phyloP scores from a whole-genome alignment of 2,329 filamentous ascomycete species.

The Talaromyces funiculosus region DNA sequence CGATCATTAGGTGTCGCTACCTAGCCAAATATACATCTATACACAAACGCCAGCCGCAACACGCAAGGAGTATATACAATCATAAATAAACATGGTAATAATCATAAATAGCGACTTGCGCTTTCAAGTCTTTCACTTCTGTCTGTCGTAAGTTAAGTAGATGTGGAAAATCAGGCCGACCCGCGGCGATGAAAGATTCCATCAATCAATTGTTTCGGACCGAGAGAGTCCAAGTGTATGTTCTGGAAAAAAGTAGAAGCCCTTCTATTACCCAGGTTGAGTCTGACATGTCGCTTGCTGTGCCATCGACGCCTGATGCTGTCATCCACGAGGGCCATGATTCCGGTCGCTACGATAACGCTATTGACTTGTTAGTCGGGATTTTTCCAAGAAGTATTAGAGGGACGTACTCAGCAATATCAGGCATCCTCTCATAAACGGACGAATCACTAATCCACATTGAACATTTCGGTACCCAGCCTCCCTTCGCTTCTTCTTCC shows the following conservation, averaged over 20 bases:
- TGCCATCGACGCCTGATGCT: slow-evolving; percentile 78
- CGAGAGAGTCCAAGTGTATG: slow-evolving; percentile 52
- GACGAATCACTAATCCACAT: slow-evolving; percentile 80
- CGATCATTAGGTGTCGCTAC: not conserved
- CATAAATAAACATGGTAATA: not conserved
- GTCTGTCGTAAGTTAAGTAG: not conserved
- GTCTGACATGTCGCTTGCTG: slow-evolving; percentile 46
- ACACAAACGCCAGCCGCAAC: not conserved
- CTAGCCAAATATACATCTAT: not conserved
- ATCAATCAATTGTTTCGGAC: slow-evolving; percentile 57
- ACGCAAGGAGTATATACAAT: not conserved
- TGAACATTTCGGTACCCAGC: slow-evolving; percentile 84
- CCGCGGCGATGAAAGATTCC: slow-evolving; percentile 56
- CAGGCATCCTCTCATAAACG: slow-evolving; percentile 64
- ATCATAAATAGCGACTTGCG: not conserved
- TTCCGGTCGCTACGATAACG: slow-evolving; percentile 81
- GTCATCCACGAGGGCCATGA: slow-evolving; percentile 84
- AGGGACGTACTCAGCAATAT: slow-evolving; percentile 75
- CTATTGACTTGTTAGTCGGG: slow-evolving; percentile 40
- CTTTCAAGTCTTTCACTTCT: not conserved
- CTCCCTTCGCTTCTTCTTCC: slow-evolving; percentile 70
- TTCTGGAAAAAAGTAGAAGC: slow-evolving; percentile 44
- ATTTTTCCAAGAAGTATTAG: not conserved
- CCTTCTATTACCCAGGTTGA: slow-evolving; percentile 47
- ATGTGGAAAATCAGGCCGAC: slow-evolving; percentile 20